Evolutionary conservation across 305 asterid species (phyloP).

Genomic region (Plantago coronopus): DNA sequence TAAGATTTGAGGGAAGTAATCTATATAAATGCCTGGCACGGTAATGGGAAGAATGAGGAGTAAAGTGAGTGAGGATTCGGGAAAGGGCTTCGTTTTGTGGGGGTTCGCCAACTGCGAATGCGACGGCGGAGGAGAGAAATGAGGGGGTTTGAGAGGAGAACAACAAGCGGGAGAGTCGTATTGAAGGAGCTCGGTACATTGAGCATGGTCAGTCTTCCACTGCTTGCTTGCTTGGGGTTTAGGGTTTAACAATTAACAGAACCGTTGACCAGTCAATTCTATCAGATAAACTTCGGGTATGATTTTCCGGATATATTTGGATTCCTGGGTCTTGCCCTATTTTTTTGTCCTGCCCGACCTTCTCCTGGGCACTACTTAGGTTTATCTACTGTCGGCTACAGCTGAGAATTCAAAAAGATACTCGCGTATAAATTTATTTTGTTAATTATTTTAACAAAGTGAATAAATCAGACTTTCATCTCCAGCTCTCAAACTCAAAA

Average conservation of each 20-base stretch:
- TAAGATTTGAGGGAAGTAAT: constrained; percentile 14
- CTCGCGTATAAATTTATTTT: no score
- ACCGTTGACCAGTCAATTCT: no score
- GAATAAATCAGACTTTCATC: no score
- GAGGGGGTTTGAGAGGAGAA: constrained; percentile 22
- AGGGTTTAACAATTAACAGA: constrained; percentile 16
- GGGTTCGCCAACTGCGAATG: constrained; percentile 35
- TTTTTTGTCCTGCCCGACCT: no score
- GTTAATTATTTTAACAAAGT: no score
- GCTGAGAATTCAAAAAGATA: no score
- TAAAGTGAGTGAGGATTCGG: constrained; percentile 34
- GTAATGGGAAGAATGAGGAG: constrained; percentile 20
- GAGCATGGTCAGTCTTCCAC: constrained; percentile 39
- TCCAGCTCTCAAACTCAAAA: no score
- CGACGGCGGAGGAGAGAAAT: constrained; percentile 24
- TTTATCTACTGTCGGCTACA: no score
- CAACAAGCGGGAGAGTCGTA: constrained; percentile 21
- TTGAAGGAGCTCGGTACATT: constrained; percentile 33
- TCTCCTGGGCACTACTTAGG: no score
- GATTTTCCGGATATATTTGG: no score
- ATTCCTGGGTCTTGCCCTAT: no score
- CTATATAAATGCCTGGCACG: constrained; percentile 25
- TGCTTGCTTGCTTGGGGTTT: constrained; percentile 10
- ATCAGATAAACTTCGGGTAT: no score
- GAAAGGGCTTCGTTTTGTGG: constrained; percentile 31